Evolutionary conservation across 2,329 filamentous ascomycete genomes (phyloP), one percentile per base, ranked within the genome.

Genomic region (Sclerotinia minor): DNA sequence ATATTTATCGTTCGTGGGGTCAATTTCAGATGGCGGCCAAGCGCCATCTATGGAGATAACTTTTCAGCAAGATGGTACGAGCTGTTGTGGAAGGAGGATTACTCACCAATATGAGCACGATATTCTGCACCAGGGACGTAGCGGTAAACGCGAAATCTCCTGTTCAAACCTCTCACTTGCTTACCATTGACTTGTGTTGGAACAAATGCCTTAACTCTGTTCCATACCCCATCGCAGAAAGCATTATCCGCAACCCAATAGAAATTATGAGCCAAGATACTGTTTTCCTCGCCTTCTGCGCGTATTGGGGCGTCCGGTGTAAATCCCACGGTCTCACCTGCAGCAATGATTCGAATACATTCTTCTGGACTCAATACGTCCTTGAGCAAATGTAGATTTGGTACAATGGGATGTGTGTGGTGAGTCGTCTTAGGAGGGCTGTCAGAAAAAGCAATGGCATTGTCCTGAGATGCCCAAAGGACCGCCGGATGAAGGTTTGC

Each of bases 121-220:
- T 92, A 92, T 75, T 91, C 89, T 0, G 89, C 89, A 0, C 89
- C 89, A 1, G 89, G 88, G 0, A 91, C 88, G 68, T 92, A 92
- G 73, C 89, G 82, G 71, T 92, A 92, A 0, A 91, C 88, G 24
- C 89, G 83, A 79, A 91, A 92, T 7, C 89, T 83, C 1, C 89
- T 81, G 73, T 92, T 92, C 67, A 92, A 79, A 0, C 89, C 88
- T 5, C 88, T 81, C 0, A 85, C 87, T 29, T 80, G 75, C 47
- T 84, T 84, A 0, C 88, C 88, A 19, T 82, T 81, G 1, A 89
- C 79, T 0, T 78, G 77, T 0, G 79, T 75, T 0, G 89, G 88
- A 0, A 91, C 83, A 59, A 86, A 87, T 0, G 82, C 78, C 3
- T 82, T 78, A 2, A 91, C 84, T 19, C 89, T 83, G 0, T 79